phyloP scores from a whole-genome alignment of 2,329 filamentous ascomycete species.

The Rachicladosporium sp. region DNA sequence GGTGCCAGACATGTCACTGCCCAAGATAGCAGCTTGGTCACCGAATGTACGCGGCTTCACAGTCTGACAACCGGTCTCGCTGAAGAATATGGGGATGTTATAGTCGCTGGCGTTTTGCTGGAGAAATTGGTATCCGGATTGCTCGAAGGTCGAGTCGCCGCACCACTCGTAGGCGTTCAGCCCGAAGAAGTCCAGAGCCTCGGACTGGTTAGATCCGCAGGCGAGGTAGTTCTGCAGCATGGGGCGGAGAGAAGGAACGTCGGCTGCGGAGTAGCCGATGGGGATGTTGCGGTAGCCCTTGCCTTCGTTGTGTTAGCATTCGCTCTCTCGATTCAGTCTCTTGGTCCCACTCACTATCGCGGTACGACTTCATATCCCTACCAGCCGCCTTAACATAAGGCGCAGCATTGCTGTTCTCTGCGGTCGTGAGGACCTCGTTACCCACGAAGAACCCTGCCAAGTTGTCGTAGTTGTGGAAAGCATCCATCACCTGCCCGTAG shows the following conservation, averaged over 20 bases:
- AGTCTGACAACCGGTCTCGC: constrained; percentile 73
- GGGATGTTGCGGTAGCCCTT: constrained; percentile 73
- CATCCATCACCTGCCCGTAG: constrained; percentile 62
- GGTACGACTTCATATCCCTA: constrained; percentile 72
- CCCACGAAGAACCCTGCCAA: constrained; percentile 75
- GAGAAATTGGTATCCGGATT: constrained; percentile 60
- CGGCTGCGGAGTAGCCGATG: constrained; percentile 76
- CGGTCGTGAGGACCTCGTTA: constrained; percentile 65
- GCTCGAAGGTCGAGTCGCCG: constrained; percentile 38
- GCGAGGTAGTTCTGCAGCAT: constrained; percentile 64
- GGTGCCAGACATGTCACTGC: constrained; percentile 55
- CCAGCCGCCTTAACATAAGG: constrained; percentile 75
- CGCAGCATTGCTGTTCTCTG: constrained; percentile 48
- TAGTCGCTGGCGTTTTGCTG: constrained; percentile 56
- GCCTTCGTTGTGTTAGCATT: not conserved
- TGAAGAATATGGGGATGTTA: constrained; percentile 79
- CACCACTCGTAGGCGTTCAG: constrained; percentile 52
- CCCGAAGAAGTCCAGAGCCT: constrained; percentile 71
- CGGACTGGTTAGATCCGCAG: constrained; percentile 56
- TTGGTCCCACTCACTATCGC: constrained; percentile 61
- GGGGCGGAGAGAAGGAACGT: constrained; percentile 58
- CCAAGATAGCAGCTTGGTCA: constrained; percentile 68
- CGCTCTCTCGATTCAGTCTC: constrained; percentile 41
- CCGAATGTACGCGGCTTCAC: constrained; percentile 49
- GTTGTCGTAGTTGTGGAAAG: constrained; percentile 67